These are phyloP conservation scores for Panicum miliaceum DNA, from an alignment of 176 grass and related monocot genomes.

Conservation along the genomic window DNA sequence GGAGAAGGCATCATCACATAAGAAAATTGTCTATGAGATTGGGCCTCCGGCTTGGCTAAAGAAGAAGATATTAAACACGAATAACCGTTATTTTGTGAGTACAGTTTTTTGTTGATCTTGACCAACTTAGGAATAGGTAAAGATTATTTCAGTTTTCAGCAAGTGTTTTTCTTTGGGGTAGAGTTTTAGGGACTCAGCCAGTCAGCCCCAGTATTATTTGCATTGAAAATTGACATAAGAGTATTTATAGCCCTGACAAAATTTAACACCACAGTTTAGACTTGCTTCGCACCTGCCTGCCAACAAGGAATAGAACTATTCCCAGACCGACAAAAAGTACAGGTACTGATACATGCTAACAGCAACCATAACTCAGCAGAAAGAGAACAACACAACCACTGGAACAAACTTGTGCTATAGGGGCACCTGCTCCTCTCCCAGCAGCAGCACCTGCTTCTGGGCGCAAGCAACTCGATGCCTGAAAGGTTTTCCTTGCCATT, in stretches of 20 bases:
- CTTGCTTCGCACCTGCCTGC: not conserved
- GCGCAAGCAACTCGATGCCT: no score
- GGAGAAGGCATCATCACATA: not conserved
- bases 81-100: not conserved
- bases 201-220: not conserved
- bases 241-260: not conserved
- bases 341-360: not conserved
- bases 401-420: not conserved
- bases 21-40: not conserved
- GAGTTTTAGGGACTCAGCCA: not conserved
- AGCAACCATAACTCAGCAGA: not conserved
- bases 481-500: no score
- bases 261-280: not conserved
- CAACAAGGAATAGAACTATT: not conserved
- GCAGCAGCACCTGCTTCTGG: no score
- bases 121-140: not conserved
- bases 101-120: not conserved
- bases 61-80: not conserved
- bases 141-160: not conserved
- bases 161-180: not conserved
- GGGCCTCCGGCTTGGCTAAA: not conserved
- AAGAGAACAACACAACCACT: not conserved
- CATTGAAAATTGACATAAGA: not conserved
- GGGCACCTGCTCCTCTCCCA: no score
- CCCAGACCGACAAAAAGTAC: not conserved